Conservation (phyloP, 345 rosid genomes). For the Corymbia maculata region DNA sequence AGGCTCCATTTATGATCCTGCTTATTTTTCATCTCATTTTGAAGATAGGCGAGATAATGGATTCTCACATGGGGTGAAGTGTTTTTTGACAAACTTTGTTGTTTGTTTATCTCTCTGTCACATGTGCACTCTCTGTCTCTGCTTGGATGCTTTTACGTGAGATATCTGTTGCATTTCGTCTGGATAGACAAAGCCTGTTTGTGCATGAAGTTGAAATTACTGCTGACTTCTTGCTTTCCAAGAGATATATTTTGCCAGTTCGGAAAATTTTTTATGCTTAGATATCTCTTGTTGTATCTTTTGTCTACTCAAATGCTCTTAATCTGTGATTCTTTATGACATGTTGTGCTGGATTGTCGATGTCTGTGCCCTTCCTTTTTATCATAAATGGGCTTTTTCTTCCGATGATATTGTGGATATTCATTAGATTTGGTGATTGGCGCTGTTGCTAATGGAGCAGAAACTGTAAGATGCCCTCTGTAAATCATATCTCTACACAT, state of each 20-base stretch:
- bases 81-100: not conserved
- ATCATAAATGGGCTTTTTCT: not conserved
- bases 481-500: not conserved
- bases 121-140: not conserved
- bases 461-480: not conserved
- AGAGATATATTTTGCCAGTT: not conserved
- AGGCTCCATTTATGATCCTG: conserved; percentile 50
- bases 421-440: not conserved
- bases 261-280: not conserved
- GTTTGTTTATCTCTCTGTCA: not conserved
- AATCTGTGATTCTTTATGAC: not conserved
- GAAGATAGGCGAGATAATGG: conserved; percentile 41
- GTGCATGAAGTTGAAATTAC: not conserved
- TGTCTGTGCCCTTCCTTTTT: not conserved
- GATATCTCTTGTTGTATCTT: not conserved
- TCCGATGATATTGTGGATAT: not conserved
- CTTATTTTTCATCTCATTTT: conserved; percentile 52
- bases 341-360: not conserved
- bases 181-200: not conserved
- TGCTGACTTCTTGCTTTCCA: not conserved
- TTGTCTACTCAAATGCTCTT: not conserved
- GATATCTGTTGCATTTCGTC: not conserved
- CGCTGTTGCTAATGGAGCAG: not conserved
- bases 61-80: conserved; percentile 16
- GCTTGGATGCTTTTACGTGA: not conserved